Percentiles rank a stretch among this genome's conserved stretches.
Conservation (phyloP, 2,329 filamentous ascomycete species). For the Diaporthe sp. region DNA sequence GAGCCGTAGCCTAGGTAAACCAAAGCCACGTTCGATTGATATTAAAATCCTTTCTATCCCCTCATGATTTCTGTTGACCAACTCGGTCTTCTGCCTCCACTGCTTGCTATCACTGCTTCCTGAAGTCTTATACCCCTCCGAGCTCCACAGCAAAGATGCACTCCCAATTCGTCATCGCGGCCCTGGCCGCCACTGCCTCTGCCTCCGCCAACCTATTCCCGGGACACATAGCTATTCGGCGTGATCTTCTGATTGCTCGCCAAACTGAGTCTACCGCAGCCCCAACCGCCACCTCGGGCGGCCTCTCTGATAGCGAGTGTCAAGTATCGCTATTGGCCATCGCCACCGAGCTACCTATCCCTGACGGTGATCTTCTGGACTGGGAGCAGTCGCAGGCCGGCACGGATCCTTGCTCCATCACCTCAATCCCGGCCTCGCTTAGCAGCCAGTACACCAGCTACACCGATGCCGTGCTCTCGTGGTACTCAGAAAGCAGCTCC, state of each 20-base stretch:
- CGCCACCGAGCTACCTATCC: constrained; percentile 39
- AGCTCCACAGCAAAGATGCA: constrained; percentile 39
- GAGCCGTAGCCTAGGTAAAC: background rate
- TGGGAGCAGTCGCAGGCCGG: constrained; percentile 36
- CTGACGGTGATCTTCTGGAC: constrained; percentile 37
- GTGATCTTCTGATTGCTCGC: constrained; percentile 38
- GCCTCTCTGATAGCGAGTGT: constrained; percentile 35
- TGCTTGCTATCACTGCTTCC: background rate
- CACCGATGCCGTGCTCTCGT: constrained; percentile 38
- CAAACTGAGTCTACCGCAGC: constrained; percentile 38
- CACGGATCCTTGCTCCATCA: constrained; percentile 41
- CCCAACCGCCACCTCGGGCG: constrained; percentile 10
- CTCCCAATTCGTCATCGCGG: constrained; percentile 39
- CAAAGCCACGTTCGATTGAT: background rate
- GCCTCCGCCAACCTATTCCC: constrained; percentile 37
- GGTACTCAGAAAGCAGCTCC: constrained; percentile 39
- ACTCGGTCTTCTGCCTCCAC: background rate
- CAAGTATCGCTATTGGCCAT: constrained; percentile 36
- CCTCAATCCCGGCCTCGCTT: constrained; percentile 38
- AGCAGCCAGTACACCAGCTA: constrained; percentile 38
- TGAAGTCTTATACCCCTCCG: background rate
- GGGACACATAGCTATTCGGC: constrained; percentile 32
- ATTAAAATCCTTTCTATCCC: background rate
- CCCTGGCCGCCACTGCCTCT: constrained; percentile 39
- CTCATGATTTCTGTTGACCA: background rate